Evolutionary conservation across 2,329 filamentous ascomycete species (phyloP).

Genomic region (Aspergillus ochraceus): DNA sequence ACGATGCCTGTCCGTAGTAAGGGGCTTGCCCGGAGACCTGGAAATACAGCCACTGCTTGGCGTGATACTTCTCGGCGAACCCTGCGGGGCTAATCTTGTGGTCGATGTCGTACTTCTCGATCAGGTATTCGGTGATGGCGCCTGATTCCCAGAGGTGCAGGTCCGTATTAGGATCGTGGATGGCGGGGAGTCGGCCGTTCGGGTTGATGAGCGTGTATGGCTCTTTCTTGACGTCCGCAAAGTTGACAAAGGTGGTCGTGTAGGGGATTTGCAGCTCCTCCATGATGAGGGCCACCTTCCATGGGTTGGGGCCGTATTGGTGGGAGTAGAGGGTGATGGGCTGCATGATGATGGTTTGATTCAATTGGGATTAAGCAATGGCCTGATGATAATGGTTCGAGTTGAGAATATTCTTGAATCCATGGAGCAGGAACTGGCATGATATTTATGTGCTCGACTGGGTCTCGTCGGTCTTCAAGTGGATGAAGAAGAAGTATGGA

Average conservation of each 20-base stretch:
- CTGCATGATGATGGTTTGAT: not conserved
- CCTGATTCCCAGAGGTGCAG: conserved; percentile 48
- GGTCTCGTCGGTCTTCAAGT: not conserved
- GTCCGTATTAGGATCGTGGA: conserved; percentile 38
- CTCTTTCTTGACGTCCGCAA: conserved; percentile 22
- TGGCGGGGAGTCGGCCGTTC: conserved; percentile 38
- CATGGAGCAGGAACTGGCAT: not conserved
- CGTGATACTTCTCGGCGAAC: conserved; percentile 41
- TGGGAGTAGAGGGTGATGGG: conserved; percentile 21
- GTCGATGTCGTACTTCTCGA: conserved; percentile 47
- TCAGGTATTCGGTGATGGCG: conserved; percentile 46
- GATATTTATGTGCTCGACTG: not conserved
- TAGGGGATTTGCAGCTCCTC: conserved; percentile 35
- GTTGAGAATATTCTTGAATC: not conserved
- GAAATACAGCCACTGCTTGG: conserved; percentile 49
- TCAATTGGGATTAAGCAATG: not conserved
- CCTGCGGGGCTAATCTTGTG: conserved; percentile 28
- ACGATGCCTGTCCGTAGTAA: conserved; percentile 50
- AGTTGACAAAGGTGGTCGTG: conserved; percentile 20
- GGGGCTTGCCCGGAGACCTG: conserved; percentile 51
- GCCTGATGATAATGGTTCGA: not conserved
- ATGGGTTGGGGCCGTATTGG: conserved; percentile 30
- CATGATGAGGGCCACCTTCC: conserved; percentile 34
- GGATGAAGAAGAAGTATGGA: not conserved
- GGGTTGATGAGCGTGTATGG: not conserved